These are phyloP conservation scores for Pythium plurisporium DNA, from an alignment of 352 stramenopile genomes.

Conservation along the genomic window DNA sequence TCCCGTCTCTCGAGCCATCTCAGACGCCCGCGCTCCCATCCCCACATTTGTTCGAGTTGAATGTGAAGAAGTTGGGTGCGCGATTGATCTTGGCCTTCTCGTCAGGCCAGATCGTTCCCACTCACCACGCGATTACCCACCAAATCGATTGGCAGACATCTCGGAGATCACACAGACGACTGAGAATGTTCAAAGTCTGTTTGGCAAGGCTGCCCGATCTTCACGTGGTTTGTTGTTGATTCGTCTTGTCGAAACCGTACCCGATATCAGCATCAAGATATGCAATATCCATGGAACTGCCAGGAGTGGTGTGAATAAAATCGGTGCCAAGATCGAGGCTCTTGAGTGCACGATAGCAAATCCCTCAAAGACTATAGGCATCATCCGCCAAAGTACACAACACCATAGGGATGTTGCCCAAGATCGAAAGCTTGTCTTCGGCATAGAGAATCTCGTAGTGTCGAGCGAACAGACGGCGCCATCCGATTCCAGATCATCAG, in stretches of 20 bases:
- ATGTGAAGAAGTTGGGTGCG: background rate
- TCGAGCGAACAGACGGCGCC: background rate
- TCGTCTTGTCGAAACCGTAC: conserved; percentile 10
- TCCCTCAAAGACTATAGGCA: background rate
- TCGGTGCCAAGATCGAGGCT: background rate
- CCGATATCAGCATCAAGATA: conserved; percentile 1
- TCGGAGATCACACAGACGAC: background rate
- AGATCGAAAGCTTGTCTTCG: background rate
- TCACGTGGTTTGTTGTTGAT: conserved; percentile 4
- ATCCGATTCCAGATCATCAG: background rate
- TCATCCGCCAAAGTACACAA: background rate
- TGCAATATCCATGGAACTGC: background rate
- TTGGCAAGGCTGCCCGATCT: background rate
- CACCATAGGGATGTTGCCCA: background rate
- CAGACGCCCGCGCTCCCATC: conserved; percentile 6
- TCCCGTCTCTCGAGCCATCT: conserved; percentile 1
- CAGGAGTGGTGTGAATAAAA: background rate
- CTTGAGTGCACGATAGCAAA: background rate
- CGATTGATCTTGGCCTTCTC: conserved; percentile 1
- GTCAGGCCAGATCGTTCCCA: background rate
- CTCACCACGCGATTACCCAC: background rate
- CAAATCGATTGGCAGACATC: background rate
- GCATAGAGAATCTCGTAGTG: background rate
- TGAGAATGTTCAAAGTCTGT: background rate
- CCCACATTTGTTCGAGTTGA: conserved; percentile 4